A percentile compares a stretch with the other conserved stretches of the same genome.
Evolutionary conservation across 164 flowering plant genomes (phyloP).

Genomic region (Aristolochia contorta): DNA sequence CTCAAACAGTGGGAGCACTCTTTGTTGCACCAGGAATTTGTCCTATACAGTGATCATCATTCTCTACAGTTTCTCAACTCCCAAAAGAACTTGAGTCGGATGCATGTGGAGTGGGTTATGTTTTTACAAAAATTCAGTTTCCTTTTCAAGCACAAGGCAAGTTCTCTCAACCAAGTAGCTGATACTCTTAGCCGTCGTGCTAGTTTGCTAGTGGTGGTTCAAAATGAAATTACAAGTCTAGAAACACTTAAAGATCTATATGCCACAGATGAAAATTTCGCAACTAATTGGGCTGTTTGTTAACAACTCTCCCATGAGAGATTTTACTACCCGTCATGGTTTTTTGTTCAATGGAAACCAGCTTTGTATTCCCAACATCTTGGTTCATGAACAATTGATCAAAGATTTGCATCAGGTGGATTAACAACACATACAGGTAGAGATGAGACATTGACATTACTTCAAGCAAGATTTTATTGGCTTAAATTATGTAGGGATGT

Average conservation of each 20-base stretch:
- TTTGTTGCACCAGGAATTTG: conserved; percentile 1
- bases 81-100: neutral
- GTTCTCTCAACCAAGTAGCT: neutral
- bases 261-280: too few species aligned
- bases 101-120: neutral
- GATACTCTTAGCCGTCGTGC: neutral
- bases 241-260: neutral
- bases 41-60: too few species aligned
- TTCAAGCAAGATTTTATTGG: too few species aligned
- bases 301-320: neutral
- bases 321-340: neutral
- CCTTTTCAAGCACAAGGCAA: neutral
- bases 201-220: neutral
- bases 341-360: neutral
- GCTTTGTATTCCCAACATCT: neutral
- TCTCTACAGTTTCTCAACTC: neutral
- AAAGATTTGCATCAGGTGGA: neutral
- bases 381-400: neutral
- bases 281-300: too few species aligned
- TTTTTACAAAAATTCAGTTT: neutral
- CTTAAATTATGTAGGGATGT: too few species aligned
- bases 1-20: too few species aligned
- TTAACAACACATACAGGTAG: neutral
- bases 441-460: too few species aligned
- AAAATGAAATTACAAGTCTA: too few species aligned